Conservation (phyloP, 768 basidiomycete species). For the Sutorius australiensis region DNA sequence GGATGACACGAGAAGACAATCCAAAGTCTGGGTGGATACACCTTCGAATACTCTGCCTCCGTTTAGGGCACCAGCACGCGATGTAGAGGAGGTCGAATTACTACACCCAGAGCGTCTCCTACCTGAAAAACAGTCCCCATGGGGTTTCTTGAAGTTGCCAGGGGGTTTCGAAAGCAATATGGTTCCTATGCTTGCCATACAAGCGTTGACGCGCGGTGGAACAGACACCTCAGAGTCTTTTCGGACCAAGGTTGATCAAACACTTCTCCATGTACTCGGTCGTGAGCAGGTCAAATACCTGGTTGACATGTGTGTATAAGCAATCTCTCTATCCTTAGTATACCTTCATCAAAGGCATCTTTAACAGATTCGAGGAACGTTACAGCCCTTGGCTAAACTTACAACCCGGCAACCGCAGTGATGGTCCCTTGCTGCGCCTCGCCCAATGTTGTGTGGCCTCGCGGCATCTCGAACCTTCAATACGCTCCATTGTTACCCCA, state of each 20-base stretch:
- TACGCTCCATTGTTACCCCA: conserved; percentile 35
- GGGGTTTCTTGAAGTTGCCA: conserved; percentile 38
- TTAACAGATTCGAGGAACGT: conserved; percentile 38
- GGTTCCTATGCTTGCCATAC: conserved; percentile 45
- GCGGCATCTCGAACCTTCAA: conserved; percentile 38
- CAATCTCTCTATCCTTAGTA: not conserved
- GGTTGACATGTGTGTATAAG: conserved; percentile 35
- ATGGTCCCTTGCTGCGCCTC: conserved; percentile 37
- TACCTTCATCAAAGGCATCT: not conserved
- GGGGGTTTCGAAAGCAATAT: conserved; percentile 42
- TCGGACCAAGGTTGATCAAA: conserved; percentile 22
- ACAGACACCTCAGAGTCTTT: conserved; percentile 20
- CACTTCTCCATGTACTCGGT: conserved; percentile 33
- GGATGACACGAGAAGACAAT: conserved; percentile 22
- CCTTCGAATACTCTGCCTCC: conserved; percentile 12
- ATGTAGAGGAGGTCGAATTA: conserved; percentile 29
- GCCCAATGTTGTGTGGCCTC: conserved; percentile 46
- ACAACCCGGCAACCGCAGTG: conserved; percentile 30
- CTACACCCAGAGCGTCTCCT: conserved; percentile 36
- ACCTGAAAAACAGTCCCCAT: conserved; percentile 33
- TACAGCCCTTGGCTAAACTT: conserved; percentile 45
- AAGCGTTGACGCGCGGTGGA: conserved; percentile 35
- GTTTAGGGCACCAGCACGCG: conserved; percentile 16
- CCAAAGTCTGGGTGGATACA: conserved; percentile 22
- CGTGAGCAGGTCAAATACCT: conserved; percentile 35